Base-by-base conservation (phyloP, 441 rosid species). In the Dalechampia spathulata region DNA sequence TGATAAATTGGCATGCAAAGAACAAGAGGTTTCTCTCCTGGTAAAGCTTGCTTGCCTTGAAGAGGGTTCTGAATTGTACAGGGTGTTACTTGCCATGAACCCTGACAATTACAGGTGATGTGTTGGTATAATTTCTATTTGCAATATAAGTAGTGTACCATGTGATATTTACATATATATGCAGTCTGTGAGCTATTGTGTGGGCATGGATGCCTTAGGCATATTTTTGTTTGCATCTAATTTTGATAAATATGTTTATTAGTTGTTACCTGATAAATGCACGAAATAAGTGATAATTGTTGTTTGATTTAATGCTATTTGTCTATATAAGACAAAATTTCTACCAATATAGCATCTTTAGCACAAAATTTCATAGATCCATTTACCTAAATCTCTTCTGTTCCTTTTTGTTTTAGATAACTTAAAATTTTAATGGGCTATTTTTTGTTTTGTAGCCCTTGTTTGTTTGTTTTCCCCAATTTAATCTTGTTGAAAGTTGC, bases 61-160 rank as follows among this genome's bases (percentile, higher is more conserved):
- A 64, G 98, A 88, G 79, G 98, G 83, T 61, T 80, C 71, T 63
- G 80, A 82, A 62, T 66, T 86, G 72, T 88, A 83, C 73, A 79
- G 71, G 83, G 72, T 36, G 42, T 78, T 95, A 54, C 97, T 95
- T 66, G 78, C 83, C 42, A 75, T 91, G 79, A 95, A 91, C 81
- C 98, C 99, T 50, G 99, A 95, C 79, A 91, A 95, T 69, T 95
- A 95, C 77, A 82, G 97, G 99, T 91, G 62, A 68, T 57, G 58
- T 48, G 44, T 49, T 15, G 0, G 9, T 30, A 36, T 55, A 21
- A 40, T 68, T 57, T 55, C 52, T 12, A 22, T 34, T 0, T 14
- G 12, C 16, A 49, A 30, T n/a, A n/a, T n/a, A 42, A 37, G 16
- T 40, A 12, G 51, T 55, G 19, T 46, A 12, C 22, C 1, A n/a